Base-by-base conservation (phyloP, 1,139 yeast genomes). In the Nematodospora anomalae region DNA sequence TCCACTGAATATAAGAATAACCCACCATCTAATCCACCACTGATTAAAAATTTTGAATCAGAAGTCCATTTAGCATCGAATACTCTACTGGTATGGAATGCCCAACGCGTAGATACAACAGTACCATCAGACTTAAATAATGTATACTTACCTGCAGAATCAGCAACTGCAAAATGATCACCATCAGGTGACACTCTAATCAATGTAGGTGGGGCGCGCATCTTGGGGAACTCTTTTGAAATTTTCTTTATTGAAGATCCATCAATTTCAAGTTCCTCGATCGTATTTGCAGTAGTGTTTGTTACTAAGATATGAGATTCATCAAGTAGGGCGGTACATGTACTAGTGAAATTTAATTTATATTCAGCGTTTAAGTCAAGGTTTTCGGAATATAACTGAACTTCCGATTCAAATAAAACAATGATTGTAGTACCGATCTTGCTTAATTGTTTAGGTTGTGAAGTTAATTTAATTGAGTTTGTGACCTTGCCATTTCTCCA, bases 81-180 rank as follows among this genome's bases (percentile, higher is more conserved):
- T 42, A 92, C 83, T 41, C 76, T 80, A 39, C 95, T 82, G 3
- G 90, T 84, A 58, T 94, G 97, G 79, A 86, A 90, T 0, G 95
- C 83, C 99, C 99, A 92, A 55, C 97, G 78, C 1, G 94, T 79
- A 1, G 97, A 89, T 31, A 84, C 77, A 6, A 86, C 68, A 6
- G 74, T 53, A 28, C 71, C 76, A 32, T 79, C 80, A 1, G 62
- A 59, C 43, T 79, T 74, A 60, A 80, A 88, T 21, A 88, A 68
- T 10, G 82, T 64, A 47, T 88, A 86, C 57, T 92, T 92, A 26
- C 98, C 98, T 32, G 84, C 68, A 3, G 76, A 70, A 53, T 90
- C 97, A 34, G 97, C 97, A 16, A 83, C 87, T 0, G 97, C 97
- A 16, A 83, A 68, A 44, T 67, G 74, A 42, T 71, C 62, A 9